Conservation (phyloP, 192 early-diverging fungal genomes). For the Gryganskiella cystojenkinii region DNA sequence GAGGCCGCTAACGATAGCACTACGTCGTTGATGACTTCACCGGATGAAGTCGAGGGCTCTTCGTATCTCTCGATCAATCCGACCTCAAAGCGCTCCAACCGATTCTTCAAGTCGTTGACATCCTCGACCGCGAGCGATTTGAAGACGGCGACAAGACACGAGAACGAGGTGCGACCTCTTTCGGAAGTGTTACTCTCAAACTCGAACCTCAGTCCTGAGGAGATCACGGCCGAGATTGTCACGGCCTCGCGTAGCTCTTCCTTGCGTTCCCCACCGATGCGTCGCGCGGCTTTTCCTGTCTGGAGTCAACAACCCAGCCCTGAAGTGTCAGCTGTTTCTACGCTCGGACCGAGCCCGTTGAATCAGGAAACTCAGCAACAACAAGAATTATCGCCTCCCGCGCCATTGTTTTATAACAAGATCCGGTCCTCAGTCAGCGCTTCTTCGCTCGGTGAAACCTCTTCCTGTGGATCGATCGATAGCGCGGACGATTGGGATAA, state of each 20-base stretch:
- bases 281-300: conserved; percentile 2
- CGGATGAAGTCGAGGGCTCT: conserved; percentile 13
- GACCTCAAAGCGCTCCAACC: conserved; percentile 3
- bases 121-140: conserved; percentile 6
- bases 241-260: conserved; percentile 29
- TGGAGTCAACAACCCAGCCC: not conserved
- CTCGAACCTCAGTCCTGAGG: conserved; percentile 35
- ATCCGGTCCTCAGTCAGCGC: conserved; percentile 16
- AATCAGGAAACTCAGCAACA: not conserved
- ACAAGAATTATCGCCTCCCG: conserved; percentile 19
- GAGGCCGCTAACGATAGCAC: conserved; percentile 6
- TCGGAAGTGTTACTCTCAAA: conserved; percentile 37
- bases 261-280: conserved; percentile 9
- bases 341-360: not conserved
- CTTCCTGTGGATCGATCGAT: conserved; percentile 37
- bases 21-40: conserved; percentile 3
- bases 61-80: conserved; percentile 6
- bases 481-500: conserved; percentile 47
- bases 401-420: conserved; percentile 39
- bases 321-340: not conserved
- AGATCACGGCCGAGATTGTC: conserved; percentile 20
- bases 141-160: not conserved
- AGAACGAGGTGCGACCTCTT: conserved; percentile 20
- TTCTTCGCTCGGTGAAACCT: conserved; percentile 26
- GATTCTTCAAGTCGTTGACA: conserved; percentile 28